Percentiles rank a stretch among this genome's conserved stretches.
These are phyloP conservation scores for Aureobasidium sp. DNA, from an alignment of 2,329 filamentous ascomycete species.

Conservation along the genomic window DNA sequence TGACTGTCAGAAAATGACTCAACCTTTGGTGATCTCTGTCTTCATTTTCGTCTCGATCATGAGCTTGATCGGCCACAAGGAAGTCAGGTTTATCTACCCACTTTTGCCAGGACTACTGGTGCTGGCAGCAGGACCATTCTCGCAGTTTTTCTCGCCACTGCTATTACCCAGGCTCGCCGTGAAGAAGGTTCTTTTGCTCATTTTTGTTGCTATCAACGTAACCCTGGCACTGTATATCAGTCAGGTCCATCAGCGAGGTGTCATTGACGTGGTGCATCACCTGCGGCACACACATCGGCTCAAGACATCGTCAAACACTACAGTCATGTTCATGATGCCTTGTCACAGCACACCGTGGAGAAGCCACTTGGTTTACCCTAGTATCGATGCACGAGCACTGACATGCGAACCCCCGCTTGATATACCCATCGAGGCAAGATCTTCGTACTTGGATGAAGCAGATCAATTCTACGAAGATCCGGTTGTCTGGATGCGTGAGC, in stretches of 20 bases:
- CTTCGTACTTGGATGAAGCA: conserved; percentile 74
- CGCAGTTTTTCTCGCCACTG: conserved; percentile 51
- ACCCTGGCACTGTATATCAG: conserved; percentile 65
- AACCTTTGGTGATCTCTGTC: conserved; percentile 43
- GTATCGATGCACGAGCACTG: conserved; percentile 71
- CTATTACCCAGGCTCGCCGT: conserved; percentile 19
- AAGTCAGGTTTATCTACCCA: conserved; percentile 94
- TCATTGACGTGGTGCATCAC: conserved; percentile 64
- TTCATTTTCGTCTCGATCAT: conserved; percentile 55
- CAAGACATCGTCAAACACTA: conserved; percentile 33
- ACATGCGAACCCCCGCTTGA: conserved; percentile 83
- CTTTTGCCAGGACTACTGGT: conserved; percentile 80
- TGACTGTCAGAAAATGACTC: neutral
- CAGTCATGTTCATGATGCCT: conserved; percentile 77
- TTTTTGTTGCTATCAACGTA: conserved; percentile 56
- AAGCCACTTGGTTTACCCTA: conserved; percentile 69
- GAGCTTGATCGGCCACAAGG: conserved; percentile 84
- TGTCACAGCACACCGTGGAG: conserved; percentile 97
- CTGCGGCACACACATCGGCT: conserved; percentile 65
- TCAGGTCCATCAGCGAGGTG: conserved; percentile 69
- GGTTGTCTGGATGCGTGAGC: conserved; percentile 29
- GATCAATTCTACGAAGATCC: conserved; percentile 76
- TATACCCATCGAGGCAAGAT: conserved; percentile 53
- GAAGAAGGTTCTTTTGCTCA: conserved; percentile 44
- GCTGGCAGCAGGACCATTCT: conserved; percentile 60